A percentile compares a stretch with the other conserved stretches of the same genome.
These are phyloP conservation scores for Penicillium sp. DNA, from an alignment of 2,329 filamentous ascomycete genomes.

Conservation along the genomic window DNA sequence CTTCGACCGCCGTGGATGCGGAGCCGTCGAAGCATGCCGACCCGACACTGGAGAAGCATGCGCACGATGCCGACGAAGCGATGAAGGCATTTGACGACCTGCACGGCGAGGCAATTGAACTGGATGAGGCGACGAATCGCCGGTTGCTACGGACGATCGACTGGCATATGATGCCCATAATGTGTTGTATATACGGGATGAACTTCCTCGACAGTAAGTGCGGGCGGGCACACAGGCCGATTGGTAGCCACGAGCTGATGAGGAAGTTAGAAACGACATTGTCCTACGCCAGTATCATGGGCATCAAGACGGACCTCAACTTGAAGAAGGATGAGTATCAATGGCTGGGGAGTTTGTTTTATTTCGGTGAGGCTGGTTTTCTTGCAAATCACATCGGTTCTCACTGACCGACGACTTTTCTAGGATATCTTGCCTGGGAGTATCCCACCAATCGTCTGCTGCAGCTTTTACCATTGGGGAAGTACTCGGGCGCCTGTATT, in stretches of 20 bases:
- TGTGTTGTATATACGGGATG: slow-evolving; percentile 58
- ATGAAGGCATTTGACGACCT: slow-evolving; percentile 54
- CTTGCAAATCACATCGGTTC: too few relatives aligned
- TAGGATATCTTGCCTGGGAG: slow-evolving; percentile 57
- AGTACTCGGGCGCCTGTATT: slow-evolving; percentile 64
- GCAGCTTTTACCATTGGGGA: slow-evolving; percentile 62
- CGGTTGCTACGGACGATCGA: slow-evolving; percentile 62
- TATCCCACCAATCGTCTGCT: slow-evolving; percentile 65
- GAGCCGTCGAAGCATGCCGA: slow-evolving; percentile 25
- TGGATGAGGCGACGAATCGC: slow-evolving; percentile 58
- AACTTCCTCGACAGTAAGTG: slow-evolving; percentile 55
- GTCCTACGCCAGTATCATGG: slow-evolving; percentile 56
- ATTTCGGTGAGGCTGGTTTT: slow-evolving; percentile 41
- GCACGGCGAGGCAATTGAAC: slow-evolving; percentile 51
- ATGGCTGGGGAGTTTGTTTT: slow-evolving; percentile 54
- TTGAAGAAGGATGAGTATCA: slow-evolving; percentile 48
- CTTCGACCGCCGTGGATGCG: slow-evolving; percentile 21
- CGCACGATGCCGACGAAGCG: slow-evolving; percentile 59
- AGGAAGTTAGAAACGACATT: slow-evolving; percentile 52
- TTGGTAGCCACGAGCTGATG: too few relatives aligned
- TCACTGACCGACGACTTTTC: too few relatives aligned
- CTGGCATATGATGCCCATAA: slow-evolving; percentile 59
- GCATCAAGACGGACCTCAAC: slow-evolving; percentile 48
- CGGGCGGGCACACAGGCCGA: background rate
- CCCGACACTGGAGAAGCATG: slow-evolving; percentile 49